Evolutionary conservation across 176 grass and related monocot genomes (phyloP).

Genomic region (Aegilops umbellulata): DNA sequence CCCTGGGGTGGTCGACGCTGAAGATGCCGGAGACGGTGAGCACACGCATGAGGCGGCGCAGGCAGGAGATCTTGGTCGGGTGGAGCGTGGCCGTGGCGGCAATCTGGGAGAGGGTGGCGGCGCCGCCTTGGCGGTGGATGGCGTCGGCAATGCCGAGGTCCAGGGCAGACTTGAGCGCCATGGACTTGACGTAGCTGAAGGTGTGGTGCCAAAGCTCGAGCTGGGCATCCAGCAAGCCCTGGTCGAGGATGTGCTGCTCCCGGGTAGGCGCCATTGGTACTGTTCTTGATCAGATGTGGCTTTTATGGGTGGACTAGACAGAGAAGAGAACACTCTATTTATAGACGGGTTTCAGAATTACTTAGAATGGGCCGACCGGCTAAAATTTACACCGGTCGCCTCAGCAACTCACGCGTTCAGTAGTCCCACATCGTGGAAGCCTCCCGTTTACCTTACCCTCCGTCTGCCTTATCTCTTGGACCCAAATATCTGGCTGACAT

Average conservation of each 20-base stretch:
- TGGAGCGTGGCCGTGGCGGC: background rate
- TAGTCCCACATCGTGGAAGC: no score
- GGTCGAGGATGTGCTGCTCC: no score
- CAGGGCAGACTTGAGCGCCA: background rate
- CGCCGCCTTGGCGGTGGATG: background rate
- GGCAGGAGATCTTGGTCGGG: conserved; percentile 2
- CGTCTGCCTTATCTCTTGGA: no score
- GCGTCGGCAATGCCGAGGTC: conserved; percentile 19
- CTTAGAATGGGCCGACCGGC: no score
- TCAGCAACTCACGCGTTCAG: no score
- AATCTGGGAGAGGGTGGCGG: no score
- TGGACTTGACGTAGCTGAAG: background rate
- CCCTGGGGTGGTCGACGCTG: background rate
- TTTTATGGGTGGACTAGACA: background rate
- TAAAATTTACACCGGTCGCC: no score
- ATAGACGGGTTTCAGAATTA: background rate
- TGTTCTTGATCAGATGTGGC: background rate
- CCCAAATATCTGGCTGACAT: no score
- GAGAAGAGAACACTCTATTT: background rate
- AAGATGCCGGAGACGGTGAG: conserved; percentile 6
- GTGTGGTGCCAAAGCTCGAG: conserved; percentile 18
- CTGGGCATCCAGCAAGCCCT: conserved; percentile 10
- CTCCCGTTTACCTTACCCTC: no score
- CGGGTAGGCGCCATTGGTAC: background rate
- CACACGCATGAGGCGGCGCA: conserved; percentile 9